phyloP scores from a whole-genome alignment of 768 basidiomycete species.

The Myochromella boudieri region DNA sequence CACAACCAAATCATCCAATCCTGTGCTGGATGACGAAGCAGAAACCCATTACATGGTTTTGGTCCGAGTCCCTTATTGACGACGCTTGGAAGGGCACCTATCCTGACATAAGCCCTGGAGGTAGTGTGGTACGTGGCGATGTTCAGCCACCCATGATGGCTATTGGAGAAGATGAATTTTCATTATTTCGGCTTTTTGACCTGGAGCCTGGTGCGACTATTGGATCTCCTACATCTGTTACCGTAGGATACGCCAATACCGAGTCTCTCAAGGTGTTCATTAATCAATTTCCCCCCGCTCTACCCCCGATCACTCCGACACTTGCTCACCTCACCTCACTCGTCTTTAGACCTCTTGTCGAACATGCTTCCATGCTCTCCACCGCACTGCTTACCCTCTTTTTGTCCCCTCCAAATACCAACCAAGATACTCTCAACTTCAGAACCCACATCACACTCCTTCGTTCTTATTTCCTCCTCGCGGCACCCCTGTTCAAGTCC shows the following conservation, averaged over 20 bases:
- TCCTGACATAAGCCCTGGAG: neutral
- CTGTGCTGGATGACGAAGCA: conserved; percentile 31
- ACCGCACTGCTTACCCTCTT: conserved; percentile 66
- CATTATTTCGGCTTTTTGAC: conserved; percentile 58
- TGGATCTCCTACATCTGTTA: conserved; percentile 17
- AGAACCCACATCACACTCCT: conserved; percentile 66
- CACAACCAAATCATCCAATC: conserved; percentile 63
- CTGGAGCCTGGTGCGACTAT: conserved; percentile 56
- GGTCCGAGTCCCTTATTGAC: conserved; percentile 55
- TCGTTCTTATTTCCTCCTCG: conserved; percentile 74
- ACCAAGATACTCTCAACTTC: conserved; percentile 58
- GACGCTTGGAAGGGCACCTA: conserved; percentile 40
- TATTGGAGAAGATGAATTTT: conserved; percentile 22
- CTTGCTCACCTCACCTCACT: conserved; percentile 61
- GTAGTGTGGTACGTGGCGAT: no score
- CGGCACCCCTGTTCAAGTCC: conserved; percentile 70
- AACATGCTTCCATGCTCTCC: conserved; percentile 65
- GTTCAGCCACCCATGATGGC: neutral
- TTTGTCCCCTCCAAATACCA: conserved; percentile 43
- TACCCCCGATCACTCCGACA: conserved; percentile 67
- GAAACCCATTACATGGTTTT: conserved; percentile 55
- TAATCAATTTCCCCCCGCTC: conserved; percentile 49
- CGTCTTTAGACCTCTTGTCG: conserved; percentile 59
- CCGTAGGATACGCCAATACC: conserved; percentile 3
- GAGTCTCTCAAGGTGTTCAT: conserved; percentile 48